Conservation (phyloP, 352 stramenopile species). For the Phytophthora cactorum region DNA sequence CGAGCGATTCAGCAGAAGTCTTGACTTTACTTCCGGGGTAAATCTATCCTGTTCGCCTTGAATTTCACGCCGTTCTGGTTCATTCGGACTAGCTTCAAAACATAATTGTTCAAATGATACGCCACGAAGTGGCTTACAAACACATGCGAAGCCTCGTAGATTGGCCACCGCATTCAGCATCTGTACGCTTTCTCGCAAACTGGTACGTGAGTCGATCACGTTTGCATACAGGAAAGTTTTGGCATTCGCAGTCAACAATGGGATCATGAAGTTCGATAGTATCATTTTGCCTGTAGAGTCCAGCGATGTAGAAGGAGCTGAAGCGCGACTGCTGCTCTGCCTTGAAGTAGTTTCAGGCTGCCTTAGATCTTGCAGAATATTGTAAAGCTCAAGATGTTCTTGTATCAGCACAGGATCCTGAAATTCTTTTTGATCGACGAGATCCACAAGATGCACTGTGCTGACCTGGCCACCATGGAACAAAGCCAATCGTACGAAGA, state of each 20-base stretch:
- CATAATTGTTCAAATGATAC: constrained; percentile 57
- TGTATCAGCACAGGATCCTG: constrained; percentile 44
- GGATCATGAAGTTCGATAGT: constrained; percentile 70
- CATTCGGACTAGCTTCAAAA: constrained; percentile 45
- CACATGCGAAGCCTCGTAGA: constrained; percentile 59
- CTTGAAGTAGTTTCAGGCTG: constrained; percentile 26
- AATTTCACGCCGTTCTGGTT: constrained; percentile 11
- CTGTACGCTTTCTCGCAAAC: constrained; percentile 63
- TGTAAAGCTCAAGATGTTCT: constrained; percentile 70
- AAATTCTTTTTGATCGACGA: constrained; percentile 72
- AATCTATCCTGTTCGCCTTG: constrained; percentile 10
- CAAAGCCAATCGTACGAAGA: constrained; percentile 75
- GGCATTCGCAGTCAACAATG: constrained; percentile 63
- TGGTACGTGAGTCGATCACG: constrained; percentile 73
- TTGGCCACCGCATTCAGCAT: constrained; percentile 72
- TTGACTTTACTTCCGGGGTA: constrained; percentile 25
- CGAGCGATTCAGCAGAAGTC: constrained; percentile 36
- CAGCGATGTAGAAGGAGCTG: neutral
- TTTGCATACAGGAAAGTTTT: constrained; percentile 73
- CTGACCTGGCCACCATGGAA: constrained; percentile 68
- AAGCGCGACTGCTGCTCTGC: constrained; percentile 10
- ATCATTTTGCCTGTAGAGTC: constrained; percentile 29
- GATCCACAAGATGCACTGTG: constrained; percentile 67
- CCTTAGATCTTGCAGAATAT: constrained; percentile 58
- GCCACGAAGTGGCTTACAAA: constrained; percentile 57